These are phyloP conservation scores for Suillus tomentosus DNA, from an alignment of 768 basidiomycete genomes.

Conservation along the genomic window DNA sequence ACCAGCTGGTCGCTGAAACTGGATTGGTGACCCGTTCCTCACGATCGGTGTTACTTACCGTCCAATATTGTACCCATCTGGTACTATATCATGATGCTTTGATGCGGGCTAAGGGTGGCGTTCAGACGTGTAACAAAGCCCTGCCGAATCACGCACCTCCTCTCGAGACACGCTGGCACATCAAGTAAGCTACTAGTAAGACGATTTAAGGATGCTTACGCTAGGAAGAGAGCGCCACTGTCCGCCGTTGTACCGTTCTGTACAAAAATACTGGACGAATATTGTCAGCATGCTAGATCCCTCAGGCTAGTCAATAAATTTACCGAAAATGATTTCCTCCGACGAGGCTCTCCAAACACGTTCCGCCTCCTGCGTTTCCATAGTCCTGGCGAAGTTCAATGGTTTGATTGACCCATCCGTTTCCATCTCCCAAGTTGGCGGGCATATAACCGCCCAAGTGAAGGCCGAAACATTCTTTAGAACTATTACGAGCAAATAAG, in stretches of 20 bases:
- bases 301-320: neutral
- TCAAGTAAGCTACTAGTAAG: neutral
- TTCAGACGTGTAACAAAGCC: constrained; percentile 3
- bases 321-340: constrained; percentile 55
- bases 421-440: constrained; percentile 51
- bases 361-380: constrained; percentile 36
- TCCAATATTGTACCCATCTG: constrained; percentile 53
- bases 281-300: neutral
- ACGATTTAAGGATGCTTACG: constrained; percentile 38
- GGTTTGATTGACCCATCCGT: constrained; percentile 45
- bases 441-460: constrained; percentile 39
- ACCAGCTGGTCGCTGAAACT: constrained; percentile 41
- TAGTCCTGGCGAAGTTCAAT: constrained; percentile 48
- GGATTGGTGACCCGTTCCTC: neutral
- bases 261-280: constrained; percentile 47
- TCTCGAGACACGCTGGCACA: constrained; percentile 48
- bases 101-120: constrained; percentile 24
- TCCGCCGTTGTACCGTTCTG: constrained; percentile 59
- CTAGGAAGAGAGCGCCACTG: constrained; percentile 58
- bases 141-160: constrained; percentile 29
- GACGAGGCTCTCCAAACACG: constrained; percentile 46
- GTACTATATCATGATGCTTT: constrained; percentile 43
- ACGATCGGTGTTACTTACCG: constrained; percentile 31
- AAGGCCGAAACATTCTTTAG: constrained; percentile 40
- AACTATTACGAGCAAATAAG: constrained; percentile 26